Percentiles rank a stretch among this genome's conserved stretches.
Conservation (phyloP, 768 basidiomycete species). For the Pulveroboletus sp. region DNA sequence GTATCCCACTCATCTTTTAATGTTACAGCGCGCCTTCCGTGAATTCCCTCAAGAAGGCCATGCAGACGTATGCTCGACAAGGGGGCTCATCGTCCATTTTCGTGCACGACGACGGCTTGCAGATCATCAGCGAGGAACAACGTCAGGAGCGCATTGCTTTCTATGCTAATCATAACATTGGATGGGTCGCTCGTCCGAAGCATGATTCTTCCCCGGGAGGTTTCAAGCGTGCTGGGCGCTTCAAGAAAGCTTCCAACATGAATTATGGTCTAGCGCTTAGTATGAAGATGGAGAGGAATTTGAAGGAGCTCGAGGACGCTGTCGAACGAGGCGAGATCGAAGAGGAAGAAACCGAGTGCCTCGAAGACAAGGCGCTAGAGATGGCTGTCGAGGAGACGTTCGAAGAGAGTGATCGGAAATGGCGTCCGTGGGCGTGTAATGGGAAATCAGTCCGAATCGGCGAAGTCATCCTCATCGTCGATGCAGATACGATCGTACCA, state of each 20-base stretch:
- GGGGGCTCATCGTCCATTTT: constrained; percentile 57
- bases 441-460: constrained; percentile 72
- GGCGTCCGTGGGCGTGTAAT: constrained; percentile 76
- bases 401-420: constrained; percentile 52
- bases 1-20: background rate
- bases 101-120: constrained; percentile 60
- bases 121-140: constrained; percentile 44
- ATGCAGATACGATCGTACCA: constrained; percentile 86
- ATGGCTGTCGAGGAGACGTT: constrained; percentile 72
- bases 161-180: constrained; percentile 56
- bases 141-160: constrained; percentile 46
- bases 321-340: constrained; percentile 39
- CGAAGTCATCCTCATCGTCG: constrained; percentile 78
- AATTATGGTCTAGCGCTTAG: constrained; percentile 63
- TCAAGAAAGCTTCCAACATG: constrained; percentile 94
- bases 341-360: constrained; percentile 32
- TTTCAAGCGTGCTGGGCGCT: constrained; percentile 58
- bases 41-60: constrained; percentile 60
- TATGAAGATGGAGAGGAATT: constrained; percentile 33
- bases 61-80: constrained; percentile 64
- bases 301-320: constrained; percentile 46
- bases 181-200: constrained; percentile 56
- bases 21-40: constrained; percentile 62
- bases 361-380: constrained; percentile 70
- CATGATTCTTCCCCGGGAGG: constrained; percentile 32